Evolutionary conservation across 768 basidiomycete species (phyloP), one percentile per base, ranked within the genome.

Genomic region (Trametes cingulata): DNA sequence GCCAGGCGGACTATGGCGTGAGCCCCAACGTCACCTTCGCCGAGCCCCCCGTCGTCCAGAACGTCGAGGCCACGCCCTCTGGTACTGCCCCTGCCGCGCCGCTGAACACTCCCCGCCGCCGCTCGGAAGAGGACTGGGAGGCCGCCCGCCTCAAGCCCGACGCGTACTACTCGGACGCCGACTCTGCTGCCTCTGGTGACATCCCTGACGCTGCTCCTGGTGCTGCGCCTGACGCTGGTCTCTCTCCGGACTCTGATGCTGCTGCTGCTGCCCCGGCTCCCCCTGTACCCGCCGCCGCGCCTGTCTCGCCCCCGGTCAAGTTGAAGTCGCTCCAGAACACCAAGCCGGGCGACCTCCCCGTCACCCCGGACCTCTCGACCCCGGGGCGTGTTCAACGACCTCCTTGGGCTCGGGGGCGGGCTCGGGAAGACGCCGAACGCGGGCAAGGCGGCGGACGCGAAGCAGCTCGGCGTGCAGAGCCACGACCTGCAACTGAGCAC

Each of bases 1-100:
- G 63, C 36, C 46, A 60, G 40, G 63, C 63, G 5, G 63, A 64
- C 47, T 61, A 64, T 36, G 59, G 59, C 50, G 55, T 57, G n/a
- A 61, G 36, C 40, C 55, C 55, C 1, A 58, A 59, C 37, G 52
- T 52, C 25, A 55, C 63, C 9, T 52, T 58, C 17, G 35, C 54
- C 20, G 20, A 27, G 7, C 37, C 33, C 7, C 47, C 58, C n/a
- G 45, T 56, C 2, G 20, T 47, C 20, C n/a, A n/a, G n/a, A 52
- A 42, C 33, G 40, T 48, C 15, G 54, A 62, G 24, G 56, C 61
- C 22, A 27, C 29, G 29, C 4, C n/a, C n/a, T n/a, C n/a, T n/a
- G n/a, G n/a, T n/a, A n/a, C 55, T 14, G 40, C 52, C 22, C 15
- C 50, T 12, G 12, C 35, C 12, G 17, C 40, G n/a, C n/a, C n/a